phyloP scores from a whole-genome alignment of 768 basidiomycete genomes.

The Mycena floridula region DNA sequence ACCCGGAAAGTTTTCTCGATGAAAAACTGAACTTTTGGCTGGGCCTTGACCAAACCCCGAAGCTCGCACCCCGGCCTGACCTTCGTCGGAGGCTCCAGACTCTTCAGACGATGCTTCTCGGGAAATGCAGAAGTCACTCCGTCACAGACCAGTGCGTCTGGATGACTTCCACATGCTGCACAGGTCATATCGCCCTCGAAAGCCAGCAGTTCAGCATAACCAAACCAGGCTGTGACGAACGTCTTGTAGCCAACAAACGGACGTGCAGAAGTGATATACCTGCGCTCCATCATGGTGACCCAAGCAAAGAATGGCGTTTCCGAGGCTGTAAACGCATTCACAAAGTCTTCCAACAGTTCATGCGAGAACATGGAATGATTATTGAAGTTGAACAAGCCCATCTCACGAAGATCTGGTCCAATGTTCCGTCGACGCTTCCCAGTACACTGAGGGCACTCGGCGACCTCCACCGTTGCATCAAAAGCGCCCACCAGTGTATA shows the following conservation, averaged over 20 bases:
- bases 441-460: constrained; percentile 4
- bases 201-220: constrained; percentile 17
- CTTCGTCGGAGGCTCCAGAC: constrained; percentile 23
- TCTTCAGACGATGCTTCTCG: constrained; percentile 16
- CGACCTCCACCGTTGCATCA: neutral
- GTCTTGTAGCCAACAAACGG: constrained; percentile 21
- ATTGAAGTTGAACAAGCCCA: constrained; percentile 29
- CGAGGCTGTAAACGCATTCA: constrained; percentile 22
- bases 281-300: constrained; percentile 13
- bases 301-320: constrained; percentile 29
- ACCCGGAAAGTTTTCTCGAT: no score
- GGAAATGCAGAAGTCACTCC: constrained; percentile 25
- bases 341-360: constrained; percentile 28
- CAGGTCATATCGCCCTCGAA: constrained; percentile 20
- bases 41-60: no score
- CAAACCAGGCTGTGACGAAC: constrained; percentile 27
- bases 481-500: neutral
- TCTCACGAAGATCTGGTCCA: constrained; percentile 21
- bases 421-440: constrained; percentile 11
- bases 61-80: no score
- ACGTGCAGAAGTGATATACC: constrained; percentile 12
- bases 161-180: constrained; percentile 18
- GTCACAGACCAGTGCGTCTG: constrained; percentile 25
- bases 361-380: constrained; percentile 24
- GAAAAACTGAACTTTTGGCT: constrained; percentile 6